Evolutionary conservation across 179 eudicot genomes (phyloP), one percentile per base, ranked within the genome.

Genomic region (Heliamphora pulchella): DNA sequence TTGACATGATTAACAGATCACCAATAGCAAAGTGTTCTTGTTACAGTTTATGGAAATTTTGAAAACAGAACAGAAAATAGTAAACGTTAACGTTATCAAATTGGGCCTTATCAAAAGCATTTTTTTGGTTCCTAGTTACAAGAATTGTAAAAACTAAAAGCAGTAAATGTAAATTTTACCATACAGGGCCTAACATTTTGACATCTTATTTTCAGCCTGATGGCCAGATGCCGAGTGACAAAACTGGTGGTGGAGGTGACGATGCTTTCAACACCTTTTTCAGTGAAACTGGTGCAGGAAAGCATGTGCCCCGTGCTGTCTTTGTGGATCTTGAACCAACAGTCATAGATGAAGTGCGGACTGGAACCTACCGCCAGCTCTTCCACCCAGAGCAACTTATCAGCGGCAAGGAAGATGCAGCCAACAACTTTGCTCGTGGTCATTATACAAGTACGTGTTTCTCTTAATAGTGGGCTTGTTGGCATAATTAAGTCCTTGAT

Each of bases 231-330:
- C 89, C 89, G 2, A 78, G 87, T 71, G 89, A 85, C 87, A 87
- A 84, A 82, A 82, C 89, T n/a, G 76, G 85, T 68, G 89, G 89
- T 5, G 86, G 87, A 82, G 89, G 87, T 47, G 86, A 87, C 54
- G 89, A 87, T 81, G 87, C 87, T 59, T 87, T 87, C 84, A 87
- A 87, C 87, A 87, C 89, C 82, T 87, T 87, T 70, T 87, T 87
- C 84, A 87, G 89, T 66, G 89, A 87, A 79, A 87, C 89, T 76
- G 87, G 87, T 74, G 83, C 89, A 11, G 89, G 89, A 44, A 87
- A 87, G 78, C 89, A 87, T 9, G 86, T 87, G 39, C 89, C 89
- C 3, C 86, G 89, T 65, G 86, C 87, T 31, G 76, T 87, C 51
- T 85, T 87, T 72, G 87, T 87, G 9, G 89, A 87, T 83, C 89